These are phyloP conservation scores for Emmonsiellopsis sp. DNA, from an alignment of 2,329 filamentous ascomycete species.

Conservation along the genomic window DNA sequence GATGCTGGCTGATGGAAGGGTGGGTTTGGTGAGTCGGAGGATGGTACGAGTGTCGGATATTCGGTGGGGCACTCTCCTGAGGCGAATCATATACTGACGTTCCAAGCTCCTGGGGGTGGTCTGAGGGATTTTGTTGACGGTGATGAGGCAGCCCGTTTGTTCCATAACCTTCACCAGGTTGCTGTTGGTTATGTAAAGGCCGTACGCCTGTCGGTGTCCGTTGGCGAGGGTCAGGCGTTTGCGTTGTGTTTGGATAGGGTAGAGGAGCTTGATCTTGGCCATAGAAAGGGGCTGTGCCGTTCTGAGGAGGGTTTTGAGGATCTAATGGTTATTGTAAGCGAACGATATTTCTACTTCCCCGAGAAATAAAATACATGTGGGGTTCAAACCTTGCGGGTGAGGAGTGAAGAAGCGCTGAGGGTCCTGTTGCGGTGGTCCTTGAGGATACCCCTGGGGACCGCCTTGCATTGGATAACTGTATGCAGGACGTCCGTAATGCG, in stretches of 20 bases:
- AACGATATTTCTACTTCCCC: constrained; percentile 18
- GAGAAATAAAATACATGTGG: constrained; percentile 35
- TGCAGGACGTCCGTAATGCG: constrained; percentile 32
- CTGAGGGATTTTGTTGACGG: constrained; percentile 59
- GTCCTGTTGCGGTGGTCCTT: constrained; percentile 42
- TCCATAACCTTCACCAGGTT: constrained; percentile 40
- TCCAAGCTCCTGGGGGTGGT: constrained; percentile 66
- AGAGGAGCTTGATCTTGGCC: constrained; percentile 45
- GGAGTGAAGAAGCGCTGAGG: constrained; percentile 62
- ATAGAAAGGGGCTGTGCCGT: constrained; percentile 55
- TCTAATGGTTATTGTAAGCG: constrained; percentile 33
- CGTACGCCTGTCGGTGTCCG: constrained; percentile 26
- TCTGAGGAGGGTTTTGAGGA: constrained; percentile 33
- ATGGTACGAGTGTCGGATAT: constrained; percentile 26
- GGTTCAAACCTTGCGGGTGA: constrained; percentile 29
- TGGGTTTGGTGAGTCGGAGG: constrained; percentile 16
- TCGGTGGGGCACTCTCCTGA: constrained; percentile 34
- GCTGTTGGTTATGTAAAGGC: constrained; percentile 38
- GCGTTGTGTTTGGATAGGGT: constrained; percentile 28
- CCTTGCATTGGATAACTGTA: constrained; percentile 29
- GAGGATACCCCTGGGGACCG: constrained; percentile 25
- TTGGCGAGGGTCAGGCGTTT: constrained; percentile 33
- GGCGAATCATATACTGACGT: constrained; percentile 72
- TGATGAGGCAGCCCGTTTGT: constrained; percentile 33
- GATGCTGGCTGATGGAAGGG: constrained; percentile 21